These are phyloP conservation scores for Neckera pumila DNA, from an alignment of 225 moss, liverwort and hornwort species.

Conservation along the genomic window DNA sequence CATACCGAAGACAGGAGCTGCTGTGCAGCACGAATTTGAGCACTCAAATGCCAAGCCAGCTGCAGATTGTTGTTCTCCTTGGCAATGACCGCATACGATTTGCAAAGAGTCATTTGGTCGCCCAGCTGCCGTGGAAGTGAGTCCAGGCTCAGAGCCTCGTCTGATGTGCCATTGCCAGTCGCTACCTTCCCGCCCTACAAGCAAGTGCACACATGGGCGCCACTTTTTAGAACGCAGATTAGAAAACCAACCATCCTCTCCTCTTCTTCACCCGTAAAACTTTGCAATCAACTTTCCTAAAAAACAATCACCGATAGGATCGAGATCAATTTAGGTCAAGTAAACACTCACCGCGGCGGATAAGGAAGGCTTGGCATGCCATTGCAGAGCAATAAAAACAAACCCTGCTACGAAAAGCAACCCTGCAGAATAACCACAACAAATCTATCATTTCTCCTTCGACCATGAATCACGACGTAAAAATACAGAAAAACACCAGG, in stretches of 20 bases:
- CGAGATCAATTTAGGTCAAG: neutral
- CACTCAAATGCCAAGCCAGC: slow-evolving; percentile 93
- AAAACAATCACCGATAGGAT: neutral
- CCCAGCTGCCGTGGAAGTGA: slow-evolving; percentile 67
- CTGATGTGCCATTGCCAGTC: slow-evolving; percentile 4
- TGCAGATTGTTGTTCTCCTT: slow-evolving; percentile 89
- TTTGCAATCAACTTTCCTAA: neutral
- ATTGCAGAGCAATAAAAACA: slow-evolving; percentile 7
- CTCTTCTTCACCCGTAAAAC: too few relatives aligned
- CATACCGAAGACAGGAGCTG: slow-evolving; percentile 62
- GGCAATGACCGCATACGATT: slow-evolving; percentile 93
- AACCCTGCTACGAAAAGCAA: slow-evolving; percentile 29
- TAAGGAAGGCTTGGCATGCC: slow-evolving; percentile 3
- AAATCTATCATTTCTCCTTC: neutral
- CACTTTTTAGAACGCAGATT: neutral
- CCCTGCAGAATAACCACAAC: slow-evolving; percentile 11
- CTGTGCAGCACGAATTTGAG: slow-evolving; percentile 84
- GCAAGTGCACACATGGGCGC: neutral
- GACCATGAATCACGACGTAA: neutral
- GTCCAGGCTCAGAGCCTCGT: slow-evolving; percentile 26
- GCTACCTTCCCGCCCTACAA: slow-evolving; percentile 5
- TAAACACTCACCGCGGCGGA: slow-evolving; percentile 10
- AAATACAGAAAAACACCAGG: neutral
- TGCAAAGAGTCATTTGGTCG: slow-evolving; percentile 91
- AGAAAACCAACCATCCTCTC: neutral